Base-by-base conservation (phyloP, 805 yeast genomes). In the Saccharomycopsis amapae region DNA sequence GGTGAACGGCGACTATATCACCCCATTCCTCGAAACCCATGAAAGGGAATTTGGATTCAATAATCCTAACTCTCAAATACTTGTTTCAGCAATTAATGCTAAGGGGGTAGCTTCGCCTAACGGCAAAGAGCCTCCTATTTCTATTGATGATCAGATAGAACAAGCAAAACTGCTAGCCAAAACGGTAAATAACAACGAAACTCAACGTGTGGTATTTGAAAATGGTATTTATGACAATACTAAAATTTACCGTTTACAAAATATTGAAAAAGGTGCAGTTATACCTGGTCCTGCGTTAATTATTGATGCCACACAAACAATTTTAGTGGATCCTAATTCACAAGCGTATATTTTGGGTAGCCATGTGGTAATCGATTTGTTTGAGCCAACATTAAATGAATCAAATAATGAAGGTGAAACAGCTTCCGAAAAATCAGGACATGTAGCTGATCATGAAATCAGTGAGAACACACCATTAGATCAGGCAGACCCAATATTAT, bases 131-230 rank as follows among this genome's bases (percentile, higher is more conserved):
- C 49, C 58, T 9, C 67, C 71, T 24, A 62, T 58, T 30, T 58
- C 72, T 3, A 71, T 73, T 26, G 83, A 79, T 50, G 71, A 70
- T 48, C 85, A 84, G 48, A 58, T 78, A 26, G 61, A 61, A 13
- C 7, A 32, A 9, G 15, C 15, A 10, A 13, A 32, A n/a, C 9
- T 9, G n/a, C 36, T 9, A 32, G 7, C n/a, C 7, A 26, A 26
- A 26, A 9, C 12, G 12, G 30, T 12, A 26, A 9, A 7, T 26
- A 26, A 12, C 12, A 51, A 52, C 26, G 69, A 73, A 69, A 57
- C 62, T 19, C 72, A 69, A 4, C 65, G 65, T 44, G 53, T 56
- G 35, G 49, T 46, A 40, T 60, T 60, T 46, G 62, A 58, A 38
- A 59, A 57, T 43, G 67, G 65, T 15, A 47, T 55, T 42, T 34